phyloP scores from a whole-genome alignment of 2,329 filamentous ascomycete genomes.

The Ceratocystis destructans region DNA sequence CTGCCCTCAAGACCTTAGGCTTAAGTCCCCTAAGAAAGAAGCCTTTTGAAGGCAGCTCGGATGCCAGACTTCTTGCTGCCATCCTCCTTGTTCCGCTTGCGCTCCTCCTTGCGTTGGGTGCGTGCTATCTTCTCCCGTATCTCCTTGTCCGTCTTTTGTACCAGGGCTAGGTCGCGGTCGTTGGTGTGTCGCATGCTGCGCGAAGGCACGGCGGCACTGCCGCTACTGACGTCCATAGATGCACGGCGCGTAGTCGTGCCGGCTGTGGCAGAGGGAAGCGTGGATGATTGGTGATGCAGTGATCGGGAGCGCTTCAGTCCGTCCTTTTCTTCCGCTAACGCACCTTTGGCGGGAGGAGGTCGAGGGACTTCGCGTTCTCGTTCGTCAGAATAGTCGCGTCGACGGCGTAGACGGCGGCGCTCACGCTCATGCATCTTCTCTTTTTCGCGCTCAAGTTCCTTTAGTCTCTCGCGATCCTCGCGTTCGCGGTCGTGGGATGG shows the following conservation, averaged over 20 bases:
- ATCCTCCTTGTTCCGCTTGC: constrained; percentile 19
- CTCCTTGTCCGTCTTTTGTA: constrained; percentile 6
- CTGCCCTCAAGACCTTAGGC: not conserved
- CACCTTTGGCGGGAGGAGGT: not conserved
- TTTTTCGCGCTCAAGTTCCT: constrained; percentile 3
- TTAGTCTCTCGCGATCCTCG: not conserved
- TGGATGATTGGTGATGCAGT: constrained; percentile 2
- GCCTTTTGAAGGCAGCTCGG: constrained; percentile 18
- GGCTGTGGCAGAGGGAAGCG: not conserved
- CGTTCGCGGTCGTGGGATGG: not conserved
- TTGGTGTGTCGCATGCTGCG: not conserved
- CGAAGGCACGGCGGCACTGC: not conserved
- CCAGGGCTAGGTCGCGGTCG: not conserved
- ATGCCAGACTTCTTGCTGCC: constrained; percentile 18
- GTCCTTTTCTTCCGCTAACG: not conserved
- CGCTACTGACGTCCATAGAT: constrained; percentile 10
- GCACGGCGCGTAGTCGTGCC: not conserved
- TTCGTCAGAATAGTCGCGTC: not conserved
- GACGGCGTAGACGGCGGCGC: constrained; percentile 3
- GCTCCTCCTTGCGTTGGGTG: constrained; percentile 12
- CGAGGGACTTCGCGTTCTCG: not conserved
- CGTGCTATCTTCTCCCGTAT: constrained; percentile 1
- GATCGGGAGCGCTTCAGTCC: constrained; percentile 10
- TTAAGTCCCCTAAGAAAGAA: constrained; percentile 9
- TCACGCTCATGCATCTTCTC: not conserved